Percentiles rank a stretch among this genome's conserved stretches.
Conservation (phyloP, 2,329 filamentous ascomycete genomes). For the Delphinella strobiligena region DNA sequence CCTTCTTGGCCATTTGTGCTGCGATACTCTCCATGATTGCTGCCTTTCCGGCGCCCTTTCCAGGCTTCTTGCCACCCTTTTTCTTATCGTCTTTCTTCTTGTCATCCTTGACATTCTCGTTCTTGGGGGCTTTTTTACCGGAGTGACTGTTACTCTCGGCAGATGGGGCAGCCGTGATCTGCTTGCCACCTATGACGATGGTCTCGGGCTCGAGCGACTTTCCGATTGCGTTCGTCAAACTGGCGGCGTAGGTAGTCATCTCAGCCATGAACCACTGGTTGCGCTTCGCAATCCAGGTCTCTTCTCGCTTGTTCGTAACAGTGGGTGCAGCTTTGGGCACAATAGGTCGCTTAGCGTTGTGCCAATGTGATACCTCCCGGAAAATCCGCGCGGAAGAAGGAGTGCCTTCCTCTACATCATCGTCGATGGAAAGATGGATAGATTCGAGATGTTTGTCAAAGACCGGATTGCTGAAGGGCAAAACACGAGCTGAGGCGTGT, state of each 20-base stretch:
- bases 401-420: conserved; percentile 20
- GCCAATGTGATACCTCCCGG: conserved; percentile 47
- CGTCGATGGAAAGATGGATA: conserved; percentile 27
- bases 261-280: conserved; percentile 58
- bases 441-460: conserved; percentile 37
- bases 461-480: conserved; percentile 35
- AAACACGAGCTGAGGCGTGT: conserved; percentile 16
- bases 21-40: conserved; percentile 32
- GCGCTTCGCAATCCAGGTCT: conserved; percentile 29
- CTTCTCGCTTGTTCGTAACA: conserved; percentile 20
- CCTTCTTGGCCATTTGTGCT: conserved; percentile 28
- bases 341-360: conserved; percentile 44
- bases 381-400: conserved; percentile 30
- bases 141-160: neutral
- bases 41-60: conserved; percentile 28
- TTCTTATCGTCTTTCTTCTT: conserved; percentile 18
- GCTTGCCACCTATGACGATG: conserved; percentile 38
- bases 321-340: conserved; percentile 26
- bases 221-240: conserved; percentile 52
- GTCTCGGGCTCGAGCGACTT: conserved; percentile 53
- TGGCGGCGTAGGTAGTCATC: conserved; percentile 56
- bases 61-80: conserved; percentile 22
- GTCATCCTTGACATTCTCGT: conserved; percentile 2
- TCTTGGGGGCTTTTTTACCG: conserved; percentile 1
- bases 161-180: conserved; percentile 8